These are phyloP conservation scores for Candida xyloterini DNA, from an alignment of 805 yeast species.

Conservation along the genomic window DNA sequence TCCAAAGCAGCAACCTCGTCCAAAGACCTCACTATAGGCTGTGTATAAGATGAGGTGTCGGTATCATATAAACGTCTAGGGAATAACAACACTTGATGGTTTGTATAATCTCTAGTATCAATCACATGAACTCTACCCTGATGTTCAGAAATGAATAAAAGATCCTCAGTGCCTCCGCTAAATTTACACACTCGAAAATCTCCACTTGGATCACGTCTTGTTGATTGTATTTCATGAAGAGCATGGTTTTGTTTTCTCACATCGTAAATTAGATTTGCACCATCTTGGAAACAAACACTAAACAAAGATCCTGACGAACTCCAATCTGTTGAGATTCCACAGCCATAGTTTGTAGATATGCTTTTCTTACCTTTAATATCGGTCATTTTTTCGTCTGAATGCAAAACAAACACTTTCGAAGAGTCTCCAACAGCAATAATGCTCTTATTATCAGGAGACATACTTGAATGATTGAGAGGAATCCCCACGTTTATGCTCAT, in stretches of 20 bases:
- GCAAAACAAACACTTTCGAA: conserved; percentile 56
- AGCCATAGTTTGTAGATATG: conserved; percentile 56
- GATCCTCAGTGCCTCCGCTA: conserved; percentile 67
- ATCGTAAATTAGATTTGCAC: conserved; percentile 74
- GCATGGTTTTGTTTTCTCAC: conserved; percentile 58
- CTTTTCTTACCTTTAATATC: conserved; percentile 36
- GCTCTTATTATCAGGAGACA: conserved; percentile 60
- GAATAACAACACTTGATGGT: conserved; percentile 72
- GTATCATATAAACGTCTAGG: conserved; percentile 39
- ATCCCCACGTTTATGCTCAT: conserved; percentile 48
- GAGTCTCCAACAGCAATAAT: conserved; percentile 77
- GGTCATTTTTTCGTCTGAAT: conserved; percentile 35
- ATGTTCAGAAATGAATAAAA: conserved; percentile 77
- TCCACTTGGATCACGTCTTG: conserved; percentile 48
- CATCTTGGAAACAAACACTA: conserved; percentile 84
- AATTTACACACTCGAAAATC: conserved; percentile 46
- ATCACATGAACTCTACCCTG: conserved; percentile 82
- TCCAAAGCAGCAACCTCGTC: conserved; percentile 26
- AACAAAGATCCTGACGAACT: conserved; percentile 72
- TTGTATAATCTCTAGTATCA: conserved; percentile 68
- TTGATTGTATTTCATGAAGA: conserved; percentile 53
- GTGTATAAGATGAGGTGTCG: conserved; percentile 19
- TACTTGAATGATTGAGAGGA: conserved; percentile 71
- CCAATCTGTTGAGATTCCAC: conserved; percentile 81
- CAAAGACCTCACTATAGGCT: conserved; percentile 30